Base-by-base conservation (phyloP, 202 grass and related monocot species). In the Setaria italica region DNA sequence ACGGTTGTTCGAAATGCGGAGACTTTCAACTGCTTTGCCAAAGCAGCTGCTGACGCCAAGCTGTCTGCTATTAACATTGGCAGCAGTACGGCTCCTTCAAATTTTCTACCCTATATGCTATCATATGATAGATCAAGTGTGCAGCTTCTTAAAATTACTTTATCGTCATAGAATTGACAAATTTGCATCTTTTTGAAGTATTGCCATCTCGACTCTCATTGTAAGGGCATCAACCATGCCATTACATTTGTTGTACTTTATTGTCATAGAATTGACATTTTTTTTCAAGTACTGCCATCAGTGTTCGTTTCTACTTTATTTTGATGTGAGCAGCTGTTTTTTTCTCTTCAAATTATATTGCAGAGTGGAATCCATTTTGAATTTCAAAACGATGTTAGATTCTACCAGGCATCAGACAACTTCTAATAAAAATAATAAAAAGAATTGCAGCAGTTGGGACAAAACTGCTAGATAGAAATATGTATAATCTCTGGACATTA, bases 41-140 rank as follows among this genome's bases (percentile, higher is more conserved):
- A 79, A 73, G 68, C 87, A 56, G 92, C 90, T 53, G 59, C 80
- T 35, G 78, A 99, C 25, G 80, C 69, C 41, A 83, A 70, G 7
- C 60, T 94, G 45, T 94, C 83, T 70, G 75, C 96, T 75, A 30
- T 76, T 30, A 87, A 99, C 75, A 83, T 97, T 49, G 86, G 94
- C 9, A 67, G 65, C 37, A 79, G 50, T 34, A 54, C 60, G 2
- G 82, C 75, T 62, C 88, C 88, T 25, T 69, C 74, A 19, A 90
- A 85, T 81, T 80, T 94, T 80, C 90, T 99, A 33, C 88, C 90
- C 70, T 97, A 97, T 75, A 92, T 97, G 92, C 69, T 80, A 10
- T 94, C 94, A 7, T 97, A 97, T 41, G 92, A 99, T n/a, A 79
- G 87, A 87, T 93, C 85, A 5, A 94, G 82, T n/a, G 90, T 99